Conservation (phyloP, 2,329 filamentous ascomycete genomes). For the Berkeleyomyces basicola region DNA sequence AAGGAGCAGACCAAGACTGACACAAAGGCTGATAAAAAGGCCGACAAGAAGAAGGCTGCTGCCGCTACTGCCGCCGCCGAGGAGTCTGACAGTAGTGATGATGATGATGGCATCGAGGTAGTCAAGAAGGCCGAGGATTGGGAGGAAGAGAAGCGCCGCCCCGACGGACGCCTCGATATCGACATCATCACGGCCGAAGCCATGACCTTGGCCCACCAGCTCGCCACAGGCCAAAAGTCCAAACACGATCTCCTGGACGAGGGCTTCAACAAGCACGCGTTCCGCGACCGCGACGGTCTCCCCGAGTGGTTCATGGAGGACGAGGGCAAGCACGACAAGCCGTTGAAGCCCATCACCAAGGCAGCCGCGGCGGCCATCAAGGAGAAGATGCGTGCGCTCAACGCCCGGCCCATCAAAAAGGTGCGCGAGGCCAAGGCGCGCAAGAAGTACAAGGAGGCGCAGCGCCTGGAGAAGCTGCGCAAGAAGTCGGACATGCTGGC, state of each 20-base stretch:
- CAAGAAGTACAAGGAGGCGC: constrained; percentile 92
- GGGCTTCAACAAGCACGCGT: constrained; percentile 80
- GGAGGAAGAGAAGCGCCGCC: constrained; percentile 47
- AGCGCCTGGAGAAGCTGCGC: constrained; percentile 80
- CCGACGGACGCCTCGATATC: constrained; percentile 60
- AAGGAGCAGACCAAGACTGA: constrained; percentile 11
- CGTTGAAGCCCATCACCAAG: constrained; percentile 77
- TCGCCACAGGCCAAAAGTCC: constrained; percentile 72
- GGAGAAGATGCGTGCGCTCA: constrained; percentile 81
- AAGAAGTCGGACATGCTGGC: constrained; percentile 89
- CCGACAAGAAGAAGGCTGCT: constrained; percentile 6
- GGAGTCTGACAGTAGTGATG: constrained; percentile 15
- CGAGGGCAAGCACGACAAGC: constrained; percentile 66
- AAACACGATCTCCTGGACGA: constrained; percentile 73
- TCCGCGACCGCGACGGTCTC: constrained; percentile 78
- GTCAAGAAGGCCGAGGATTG: constrained; percentile 43
- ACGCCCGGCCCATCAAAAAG: constrained; percentile 97
- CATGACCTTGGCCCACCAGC: constrained; percentile 88
- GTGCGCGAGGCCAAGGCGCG: constrained; percentile 89
- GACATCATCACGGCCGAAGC: constrained; percentile 99
- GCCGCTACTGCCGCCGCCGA: not conserved
- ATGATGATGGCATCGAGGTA: constrained; percentile 40
- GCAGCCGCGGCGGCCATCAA: constrained; percentile 83
- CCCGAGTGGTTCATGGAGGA: constrained; percentile 98
- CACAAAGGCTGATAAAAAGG: not conserved